These are phyloP conservation scores for Saksenaea vasiformis DNA, from an alignment of 371 early-diverging fungal genomes.

Conservation along the genomic window DNA sequence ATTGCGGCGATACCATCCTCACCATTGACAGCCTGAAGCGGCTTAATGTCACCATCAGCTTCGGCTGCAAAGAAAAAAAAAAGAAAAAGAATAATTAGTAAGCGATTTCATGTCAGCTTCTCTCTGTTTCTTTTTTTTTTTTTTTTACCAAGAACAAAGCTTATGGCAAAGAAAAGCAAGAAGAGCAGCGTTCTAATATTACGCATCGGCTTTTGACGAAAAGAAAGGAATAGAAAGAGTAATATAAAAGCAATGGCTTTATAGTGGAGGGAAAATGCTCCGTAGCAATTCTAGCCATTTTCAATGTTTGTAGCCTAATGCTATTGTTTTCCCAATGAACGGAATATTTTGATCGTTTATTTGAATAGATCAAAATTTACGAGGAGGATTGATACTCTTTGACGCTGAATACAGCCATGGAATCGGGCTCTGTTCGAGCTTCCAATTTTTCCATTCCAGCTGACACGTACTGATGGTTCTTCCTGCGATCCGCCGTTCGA, in stretches of 20 bases:
- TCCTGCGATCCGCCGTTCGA: constrained; percentile 11
- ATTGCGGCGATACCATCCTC: constrained; percentile 1
- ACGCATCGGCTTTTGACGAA: neutral
- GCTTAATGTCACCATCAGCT: neutral
- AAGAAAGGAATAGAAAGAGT: neutral
- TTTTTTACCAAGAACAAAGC: neutral
- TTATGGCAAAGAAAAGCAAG: neutral
- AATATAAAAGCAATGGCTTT: neutral
- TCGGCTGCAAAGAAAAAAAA: neutral
- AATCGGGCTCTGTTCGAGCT: constrained; percentile 7
- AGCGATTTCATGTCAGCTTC: no score
- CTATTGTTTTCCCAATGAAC: no score
- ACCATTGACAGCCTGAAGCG: neutral
- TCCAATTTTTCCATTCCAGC: constrained; percentile 9
- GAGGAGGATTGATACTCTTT: neutral
- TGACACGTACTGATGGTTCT: constrained; percentile 15
- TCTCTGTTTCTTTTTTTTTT: neutral
- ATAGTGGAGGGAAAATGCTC: neutral
- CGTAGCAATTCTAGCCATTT: neutral
- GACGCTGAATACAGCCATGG: constrained; percentile 15
- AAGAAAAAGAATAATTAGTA: no score
- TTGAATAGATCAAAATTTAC: no score
- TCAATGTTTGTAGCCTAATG: neutral
- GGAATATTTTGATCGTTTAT: neutral
- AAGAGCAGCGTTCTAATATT: neutral